These are phyloP conservation scores for Eucalyptus marginata DNA, from an alignment of 345 rosid genomes.

Conservation along the genomic window DNA sequence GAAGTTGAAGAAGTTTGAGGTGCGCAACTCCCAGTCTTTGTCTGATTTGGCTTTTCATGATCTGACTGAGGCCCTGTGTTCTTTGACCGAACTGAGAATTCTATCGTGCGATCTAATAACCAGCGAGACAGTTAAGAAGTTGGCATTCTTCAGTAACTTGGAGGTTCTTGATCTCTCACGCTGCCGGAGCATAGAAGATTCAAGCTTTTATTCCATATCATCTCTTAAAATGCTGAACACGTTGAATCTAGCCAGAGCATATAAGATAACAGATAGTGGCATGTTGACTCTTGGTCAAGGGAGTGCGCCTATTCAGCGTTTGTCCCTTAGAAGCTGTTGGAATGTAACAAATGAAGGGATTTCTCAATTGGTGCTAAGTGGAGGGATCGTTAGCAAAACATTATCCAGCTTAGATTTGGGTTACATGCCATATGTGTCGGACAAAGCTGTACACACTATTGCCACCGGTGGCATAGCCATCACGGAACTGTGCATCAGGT, in stretches of 20 bases:
- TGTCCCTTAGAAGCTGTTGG: conserved; percentile 54
- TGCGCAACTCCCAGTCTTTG: conserved; percentile 32
- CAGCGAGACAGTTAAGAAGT: conserved; percentile 53
- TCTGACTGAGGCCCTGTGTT: conserved; percentile 23
- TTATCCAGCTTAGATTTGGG: conserved; percentile 47
- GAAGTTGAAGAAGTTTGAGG: conserved; percentile 44
- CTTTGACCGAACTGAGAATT: conserved; percentile 47
- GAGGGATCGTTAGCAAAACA: conserved; percentile 30
- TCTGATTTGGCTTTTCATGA: conserved; percentile 66
- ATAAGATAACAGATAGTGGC: conserved; percentile 51
- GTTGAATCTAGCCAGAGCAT: conserved; percentile 48
- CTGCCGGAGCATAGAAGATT: conserved; percentile 54
- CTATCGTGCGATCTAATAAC: conserved; percentile 45
- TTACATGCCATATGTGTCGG: conserved; percentile 51
- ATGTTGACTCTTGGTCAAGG: conserved; percentile 34
- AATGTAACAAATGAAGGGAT: conserved; percentile 57
- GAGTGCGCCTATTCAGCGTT: conserved; percentile 25
- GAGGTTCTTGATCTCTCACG: conserved; percentile 52
- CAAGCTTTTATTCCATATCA: conserved; percentile 31
- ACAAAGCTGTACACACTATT: conserved; percentile 24
- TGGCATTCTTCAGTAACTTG: conserved; percentile 28
- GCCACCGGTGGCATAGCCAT: conserved; percentile 20
- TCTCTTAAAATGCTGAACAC: conserved; percentile 27
- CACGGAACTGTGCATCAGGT: conserved; percentile 40
- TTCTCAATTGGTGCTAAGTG: conserved; percentile 20